These are phyloP conservation scores for Solanum stenotomum DNA, from an alignment of 257 asterid species.

Conservation along the genomic window DNA sequence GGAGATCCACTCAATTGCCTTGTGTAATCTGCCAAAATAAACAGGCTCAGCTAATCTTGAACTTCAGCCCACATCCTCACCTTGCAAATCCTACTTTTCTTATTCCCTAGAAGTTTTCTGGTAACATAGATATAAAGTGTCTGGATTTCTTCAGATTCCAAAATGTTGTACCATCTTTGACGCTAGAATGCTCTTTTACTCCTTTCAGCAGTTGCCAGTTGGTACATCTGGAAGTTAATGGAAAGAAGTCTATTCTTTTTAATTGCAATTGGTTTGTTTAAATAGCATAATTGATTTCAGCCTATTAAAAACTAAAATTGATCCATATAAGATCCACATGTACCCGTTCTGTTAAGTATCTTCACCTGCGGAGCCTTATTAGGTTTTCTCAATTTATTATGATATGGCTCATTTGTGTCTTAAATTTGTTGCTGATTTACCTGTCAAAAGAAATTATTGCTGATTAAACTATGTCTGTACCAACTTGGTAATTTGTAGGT, in stretches of 20 bases:
- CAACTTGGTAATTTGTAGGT: slow-evolving; percentile 37
- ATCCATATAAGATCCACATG: not conserved
- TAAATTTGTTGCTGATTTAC: not conserved
- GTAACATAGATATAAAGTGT: not conserved
- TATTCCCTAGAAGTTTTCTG: not conserved
- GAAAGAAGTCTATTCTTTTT: not conserved
- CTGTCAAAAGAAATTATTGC: not conserved
- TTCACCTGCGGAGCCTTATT: not conserved
- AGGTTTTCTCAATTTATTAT: not conserved
- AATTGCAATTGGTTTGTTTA: not conserved
- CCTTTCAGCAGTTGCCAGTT: not conserved
- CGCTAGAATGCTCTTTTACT: not conserved
- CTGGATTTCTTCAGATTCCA: not conserved
- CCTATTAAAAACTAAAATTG: not conserved
- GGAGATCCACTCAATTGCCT: not conserved
- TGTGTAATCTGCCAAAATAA: not conserved
- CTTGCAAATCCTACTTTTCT: not conserved
- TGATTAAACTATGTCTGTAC: not conserved
- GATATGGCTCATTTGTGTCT: not conserved
- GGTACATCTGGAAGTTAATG: not conserved
- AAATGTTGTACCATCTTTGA: not conserved
- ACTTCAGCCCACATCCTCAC: not conserved
- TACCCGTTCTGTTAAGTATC: not conserved
- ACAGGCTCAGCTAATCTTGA: not conserved
- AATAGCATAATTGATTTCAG: not conserved